Evolutionary conservation across 164 flowering plant genomes (phyloP), one percentile per base, ranked within the genome.

Genomic region (Magnolia sinica): DNA sequence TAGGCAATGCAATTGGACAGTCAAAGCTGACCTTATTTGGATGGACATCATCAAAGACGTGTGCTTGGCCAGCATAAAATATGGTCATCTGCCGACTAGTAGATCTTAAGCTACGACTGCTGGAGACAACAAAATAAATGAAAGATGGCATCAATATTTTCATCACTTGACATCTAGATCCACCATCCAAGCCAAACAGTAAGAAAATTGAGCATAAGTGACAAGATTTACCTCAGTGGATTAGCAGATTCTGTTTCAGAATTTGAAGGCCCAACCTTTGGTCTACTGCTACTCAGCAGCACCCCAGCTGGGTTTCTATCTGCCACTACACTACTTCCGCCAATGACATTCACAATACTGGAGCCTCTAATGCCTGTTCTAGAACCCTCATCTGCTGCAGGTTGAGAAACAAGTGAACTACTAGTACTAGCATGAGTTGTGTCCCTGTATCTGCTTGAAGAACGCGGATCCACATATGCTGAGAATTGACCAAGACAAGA

Each of bases 311-410:
- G 61, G 69, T 79, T 86, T 79, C 84, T 87, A 20, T 88, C 94
- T 59, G 65, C 3, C 22, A 11, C 29, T 45, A 8, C 68, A 59
- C 58, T 55, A 70, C 72, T 76, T 58, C 90, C 82, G 79, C 81
- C 86, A 31, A 87, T 58, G 22, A 87, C 85, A 73, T 84, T 87
- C 83, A 86, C 79, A 31, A 93, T 80, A 71, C 92, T 90, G 18
- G 97, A 90, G n/a, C 95, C 95, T 83, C 90, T 93, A 23, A 88
- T 89, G 22, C 99, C 98, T 49, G 98, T 93, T 86, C 99, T 86
- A n/a, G 98, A 95, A 58, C 99, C 98, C 81, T 95, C 99, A 86
- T 95, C 99, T 77, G 98, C 96, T 72, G 94, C 98, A 27, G 90
- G 78, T 58, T 87, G 91, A 74, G 97, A 83, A 74, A 88, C 82